Percentiles rank a stretch among this genome's conserved stretches.
phyloP scores from a whole-genome alignment of 2,329 filamentous ascomycete genomes.

The Hypoxylon sp. region DNA sequence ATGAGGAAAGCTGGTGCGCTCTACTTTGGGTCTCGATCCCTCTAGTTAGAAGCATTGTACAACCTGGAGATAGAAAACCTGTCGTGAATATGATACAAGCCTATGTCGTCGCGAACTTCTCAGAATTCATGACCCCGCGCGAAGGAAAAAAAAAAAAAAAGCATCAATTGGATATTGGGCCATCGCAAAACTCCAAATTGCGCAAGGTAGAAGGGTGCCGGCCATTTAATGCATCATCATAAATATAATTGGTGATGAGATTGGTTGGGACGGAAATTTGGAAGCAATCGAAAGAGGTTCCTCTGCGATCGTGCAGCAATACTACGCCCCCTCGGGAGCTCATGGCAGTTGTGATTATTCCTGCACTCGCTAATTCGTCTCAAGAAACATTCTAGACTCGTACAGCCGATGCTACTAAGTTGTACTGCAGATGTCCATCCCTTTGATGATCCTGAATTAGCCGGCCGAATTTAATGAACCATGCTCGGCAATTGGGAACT shows the following conservation, averaged over 20 bases:
- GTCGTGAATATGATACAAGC: neutral
- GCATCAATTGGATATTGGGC: neutral
- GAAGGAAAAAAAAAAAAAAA: neutral
- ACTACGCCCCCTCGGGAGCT: neutral
- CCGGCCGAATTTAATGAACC: neutral
- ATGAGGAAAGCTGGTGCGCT: neutral
- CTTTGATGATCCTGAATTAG: conserved; percentile 12
- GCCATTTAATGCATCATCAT: neutral
- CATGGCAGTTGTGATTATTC: neutral
- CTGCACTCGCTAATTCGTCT: neutral
- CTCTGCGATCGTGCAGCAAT: neutral
- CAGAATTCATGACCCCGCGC: neutral
- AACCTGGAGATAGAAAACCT: neutral
- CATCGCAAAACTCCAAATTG: neutral
- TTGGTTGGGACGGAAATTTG: neutral
- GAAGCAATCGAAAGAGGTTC: neutral
- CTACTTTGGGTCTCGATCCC: neutral
- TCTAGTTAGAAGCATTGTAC: neutral
- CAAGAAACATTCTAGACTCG: conserved; percentile 10
- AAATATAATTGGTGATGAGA: neutral
- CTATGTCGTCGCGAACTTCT: neutral
- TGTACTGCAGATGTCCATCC: conserved; percentile 3
- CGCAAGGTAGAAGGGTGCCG: neutral
- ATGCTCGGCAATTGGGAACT: conserved; percentile 9
- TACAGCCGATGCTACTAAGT: conserved; percentile 13